Conservation (phyloP, 352 stramenopile genomes). For the Pythium grandisporangium region DNA sequence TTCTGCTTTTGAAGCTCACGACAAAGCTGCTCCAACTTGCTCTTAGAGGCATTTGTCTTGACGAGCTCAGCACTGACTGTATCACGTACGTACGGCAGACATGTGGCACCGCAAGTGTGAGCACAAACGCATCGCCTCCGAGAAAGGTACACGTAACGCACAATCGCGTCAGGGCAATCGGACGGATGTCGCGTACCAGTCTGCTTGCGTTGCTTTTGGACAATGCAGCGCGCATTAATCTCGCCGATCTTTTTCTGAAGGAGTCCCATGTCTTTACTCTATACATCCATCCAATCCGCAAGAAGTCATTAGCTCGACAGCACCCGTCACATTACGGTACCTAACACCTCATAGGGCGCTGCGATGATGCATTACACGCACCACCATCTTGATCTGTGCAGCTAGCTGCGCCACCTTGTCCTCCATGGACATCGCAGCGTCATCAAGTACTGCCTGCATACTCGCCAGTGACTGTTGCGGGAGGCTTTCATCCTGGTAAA, state of each 20-base stretch:
- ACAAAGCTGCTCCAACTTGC: conserved; percentile 78
- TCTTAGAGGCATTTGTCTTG: conserved; percentile 56
- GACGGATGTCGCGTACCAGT: conserved; percentile 29
- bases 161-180: too few species aligned
- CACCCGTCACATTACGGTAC: too few species aligned
- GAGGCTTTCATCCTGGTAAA: conserved; percentile 58
- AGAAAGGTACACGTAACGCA: too few species aligned
- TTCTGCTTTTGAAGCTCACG: conserved; percentile 84
- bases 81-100: conserved; percentile 4
- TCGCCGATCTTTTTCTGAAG: conserved; percentile 81
- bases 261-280: conserved; percentile 42
- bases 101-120: too few species aligned
- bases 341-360: too few species aligned
- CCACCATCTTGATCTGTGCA: conserved; percentile 27
- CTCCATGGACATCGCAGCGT: conserved; percentile 23
- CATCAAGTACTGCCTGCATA: conserved; percentile 26
- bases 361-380: too few species aligned
- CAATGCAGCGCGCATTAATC: conserved; percentile 68
- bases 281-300: too few species aligned
- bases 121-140: too few species aligned
- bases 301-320: too few species aligned
- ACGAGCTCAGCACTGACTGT: conserved; percentile 48
- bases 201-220: conserved; percentile 71
- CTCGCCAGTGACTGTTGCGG: conserved; percentile 17
- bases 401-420: conserved; percentile 36